Conservation (phyloP, 1,284 basidiomycete species). For the Cutaneotrichosporon sp. region DNA sequence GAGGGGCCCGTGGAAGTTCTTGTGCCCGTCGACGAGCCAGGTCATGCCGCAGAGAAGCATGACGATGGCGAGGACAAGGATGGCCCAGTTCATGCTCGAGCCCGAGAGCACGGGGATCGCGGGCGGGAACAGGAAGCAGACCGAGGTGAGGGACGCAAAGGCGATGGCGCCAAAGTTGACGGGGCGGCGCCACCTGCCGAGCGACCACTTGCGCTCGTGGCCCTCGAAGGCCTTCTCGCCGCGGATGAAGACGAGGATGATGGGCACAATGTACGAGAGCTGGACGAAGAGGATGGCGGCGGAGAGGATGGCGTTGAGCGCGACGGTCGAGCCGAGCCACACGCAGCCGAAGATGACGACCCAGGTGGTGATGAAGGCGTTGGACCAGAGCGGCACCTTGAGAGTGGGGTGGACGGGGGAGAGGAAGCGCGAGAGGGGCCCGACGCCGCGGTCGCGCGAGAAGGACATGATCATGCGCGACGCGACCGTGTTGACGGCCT, state of each 20-base stretch:
- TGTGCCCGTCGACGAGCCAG: constrained; percentile 51
- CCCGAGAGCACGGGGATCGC: constrained; percentile 49
- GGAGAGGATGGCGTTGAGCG: constrained; percentile 39
- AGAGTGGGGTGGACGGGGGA: constrained; percentile 55
- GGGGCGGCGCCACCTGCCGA: constrained; percentile 43
- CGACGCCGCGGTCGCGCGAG: constrained; percentile 65
- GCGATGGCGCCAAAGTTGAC: constrained; percentile 50
- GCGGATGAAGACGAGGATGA: constrained; percentile 52
- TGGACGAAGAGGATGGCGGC: constrained; percentile 37
- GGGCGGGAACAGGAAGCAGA: constrained; percentile 59
- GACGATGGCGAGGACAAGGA: constrained; percentile 47
- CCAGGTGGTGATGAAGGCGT: constrained; percentile 59
- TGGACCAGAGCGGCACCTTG: constrained; percentile 61
- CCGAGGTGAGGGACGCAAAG: constrained; percentile 55
- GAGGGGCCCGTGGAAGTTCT: constrained; percentile 51
- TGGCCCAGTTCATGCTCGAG: constrained; percentile 55
- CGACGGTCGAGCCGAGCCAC: constrained; percentile 51
- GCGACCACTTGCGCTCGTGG: constrained; percentile 43
- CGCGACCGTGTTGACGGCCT: constrained; percentile 62
- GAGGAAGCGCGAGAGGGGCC: constrained; percentile 60
- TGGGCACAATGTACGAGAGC: constrained; percentile 45
- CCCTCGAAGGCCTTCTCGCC: constrained; percentile 51
- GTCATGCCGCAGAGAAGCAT: constrained; percentile 43
- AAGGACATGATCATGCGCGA: constrained; percentile 69
- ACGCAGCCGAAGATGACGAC: constrained; percentile 19